Evolutionary conservation across 2,329 filamentous ascomycete genomes (phyloP).

Genomic region (Fusarium nodosum): DNA sequence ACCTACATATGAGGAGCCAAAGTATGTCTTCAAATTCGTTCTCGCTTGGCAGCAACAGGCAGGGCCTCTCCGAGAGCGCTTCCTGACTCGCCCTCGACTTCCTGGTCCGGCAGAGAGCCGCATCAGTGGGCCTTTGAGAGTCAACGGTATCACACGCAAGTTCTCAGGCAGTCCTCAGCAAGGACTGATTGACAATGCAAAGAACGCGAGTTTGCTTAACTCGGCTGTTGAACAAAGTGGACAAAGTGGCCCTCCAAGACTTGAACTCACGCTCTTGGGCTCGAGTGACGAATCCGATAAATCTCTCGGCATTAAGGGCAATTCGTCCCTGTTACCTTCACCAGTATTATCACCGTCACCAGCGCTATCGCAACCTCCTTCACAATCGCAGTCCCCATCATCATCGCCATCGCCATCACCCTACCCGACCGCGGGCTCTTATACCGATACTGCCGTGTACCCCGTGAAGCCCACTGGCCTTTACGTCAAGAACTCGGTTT

Average conservation of each 20-base stretch:
- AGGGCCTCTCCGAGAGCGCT: slow-evolving; percentile 69
- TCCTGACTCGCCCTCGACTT: slow-evolving; percentile 76
- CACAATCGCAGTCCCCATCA: not conserved
- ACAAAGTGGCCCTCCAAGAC: slow-evolving; percentile 22
- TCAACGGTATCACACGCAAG: slow-evolving; percentile 59
- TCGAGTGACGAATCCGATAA: slow-evolving; percentile 32
- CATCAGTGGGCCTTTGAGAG: slow-evolving; percentile 61
- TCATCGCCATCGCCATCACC: slow-evolving; percentile 35
- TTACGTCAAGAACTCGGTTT: slow-evolving; percentile 65
- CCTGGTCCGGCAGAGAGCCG: slow-evolving; percentile 78
- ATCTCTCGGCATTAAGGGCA: slow-evolving; percentile 19
- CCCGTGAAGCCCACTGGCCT: slow-evolving; percentile 63
- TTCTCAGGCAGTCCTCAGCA: slow-evolving; percentile 62
- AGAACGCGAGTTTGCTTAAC: slow-evolving; percentile 61
- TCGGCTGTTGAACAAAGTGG: slow-evolving; percentile 50
- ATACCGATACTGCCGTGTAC: slow-evolving; percentile 53
- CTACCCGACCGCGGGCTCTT: slow-evolving; percentile 44
- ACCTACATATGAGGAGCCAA: slow-evolving; percentile 67
- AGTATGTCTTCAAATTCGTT: slow-evolving; percentile 80
- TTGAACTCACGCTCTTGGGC: slow-evolving; percentile 44
- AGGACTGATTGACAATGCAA: slow-evolving; percentile 65
- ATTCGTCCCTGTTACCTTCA: slow-evolving; percentile 17
- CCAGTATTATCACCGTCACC: slow-evolving; percentile 12
- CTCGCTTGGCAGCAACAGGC: slow-evolving; percentile 73
- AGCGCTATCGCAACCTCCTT: slow-evolving; percentile 6